A percentile compares a stretch with the other conserved stretches of the same genome.
Evolutionary conservation across 1,139 yeast genomes (phyloP).

Genomic region (Saccharomyces pastorianus): DNA sequence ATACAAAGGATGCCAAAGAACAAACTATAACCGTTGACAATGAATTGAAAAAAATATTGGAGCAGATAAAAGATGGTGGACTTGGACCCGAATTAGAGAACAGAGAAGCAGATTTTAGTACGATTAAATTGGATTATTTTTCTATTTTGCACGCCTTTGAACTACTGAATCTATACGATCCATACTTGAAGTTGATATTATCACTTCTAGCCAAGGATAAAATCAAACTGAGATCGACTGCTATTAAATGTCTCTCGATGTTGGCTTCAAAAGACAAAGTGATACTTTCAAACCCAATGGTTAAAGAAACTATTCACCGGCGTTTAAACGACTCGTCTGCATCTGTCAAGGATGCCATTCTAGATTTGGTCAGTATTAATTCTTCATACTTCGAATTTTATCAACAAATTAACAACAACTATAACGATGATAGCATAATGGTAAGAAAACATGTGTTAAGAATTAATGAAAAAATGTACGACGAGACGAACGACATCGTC

Average conservation of each 20-base stretch:
- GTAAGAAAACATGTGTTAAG: constrained; percentile 59
- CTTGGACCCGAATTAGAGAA: not conserved
- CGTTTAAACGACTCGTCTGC: constrained; percentile 56
- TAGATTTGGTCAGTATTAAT: constrained; percentile 49
- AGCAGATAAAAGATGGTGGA: not conserved
- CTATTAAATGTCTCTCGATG: constrained; percentile 49
- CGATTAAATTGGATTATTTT: constrained; percentile 15
- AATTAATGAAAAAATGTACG: constrained; percentile 45
- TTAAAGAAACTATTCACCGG: constrained; percentile 46
- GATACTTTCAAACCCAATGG: constrained; percentile 41
- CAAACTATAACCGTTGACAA: constrained; percentile 4
- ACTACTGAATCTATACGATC: constrained; percentile 42
- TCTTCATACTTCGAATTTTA: constrained; percentile 46
- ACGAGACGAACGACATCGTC: constrained; percentile 26
- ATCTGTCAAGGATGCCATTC: constrained; percentile 65
- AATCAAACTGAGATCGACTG: constrained; percentile 55
- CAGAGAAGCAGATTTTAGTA: constrained; percentile 2
- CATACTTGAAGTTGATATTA: constrained; percentile 44
- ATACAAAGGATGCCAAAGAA: constrained; percentile 11
- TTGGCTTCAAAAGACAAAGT: constrained; percentile 46
- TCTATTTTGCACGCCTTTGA: constrained; percentile 29
- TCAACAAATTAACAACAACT: constrained; percentile 37
- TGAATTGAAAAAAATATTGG: constrained; percentile 1
- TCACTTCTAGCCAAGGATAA: constrained; percentile 33
- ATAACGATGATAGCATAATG: constrained; percentile 50